phyloP scores from a whole-genome alignment of 2,329 filamentous ascomycete genomes.

The Chaetomiaceae sp. region DNA sequence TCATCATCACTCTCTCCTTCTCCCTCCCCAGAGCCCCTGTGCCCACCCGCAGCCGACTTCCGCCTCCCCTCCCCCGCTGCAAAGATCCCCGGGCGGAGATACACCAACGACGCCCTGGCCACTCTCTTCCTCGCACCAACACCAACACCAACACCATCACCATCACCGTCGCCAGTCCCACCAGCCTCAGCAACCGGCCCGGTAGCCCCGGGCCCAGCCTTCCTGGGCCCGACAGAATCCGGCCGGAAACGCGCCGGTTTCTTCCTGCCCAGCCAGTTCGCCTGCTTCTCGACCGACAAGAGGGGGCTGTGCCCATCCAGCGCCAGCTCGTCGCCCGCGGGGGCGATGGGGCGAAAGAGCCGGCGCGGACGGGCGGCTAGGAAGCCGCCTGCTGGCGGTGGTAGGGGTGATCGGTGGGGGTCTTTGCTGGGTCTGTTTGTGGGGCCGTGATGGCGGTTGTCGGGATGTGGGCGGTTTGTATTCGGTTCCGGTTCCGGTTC shows the following conservation, averaged over 20 bases:
- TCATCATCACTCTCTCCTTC: slow-evolving; percentile 20
- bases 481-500: not conserved
- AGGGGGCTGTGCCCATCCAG: too few species aligned
- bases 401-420: not conserved
- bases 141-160: not conserved
- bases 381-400: slow-evolving; percentile 4
- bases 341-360: slow-evolving; percentile 7
- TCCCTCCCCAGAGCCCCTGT: not conserved
- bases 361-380: slow-evolving; percentile 16
- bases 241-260: slow-evolving; percentile 14
- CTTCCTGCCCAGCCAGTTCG: slow-evolving; percentile 12
- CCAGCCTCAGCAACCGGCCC: too few species aligned
- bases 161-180: too few species aligned
- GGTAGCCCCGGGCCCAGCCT: too few species aligned
- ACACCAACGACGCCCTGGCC: slow-evolving; percentile 14
- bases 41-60: not conserved
- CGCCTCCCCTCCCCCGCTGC: not conserved
- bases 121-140: slow-evolving; percentile 2
- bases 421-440: too few species aligned
- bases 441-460: too few species aligned
- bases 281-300: not conserved
- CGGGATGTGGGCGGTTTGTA: not conserved
- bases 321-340: slow-evolving; percentile 16
- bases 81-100: slow-evolving; percentile 1
- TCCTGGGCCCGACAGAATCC: too few species aligned